Base-by-base conservation (phyloP, 257 asterid genomes). In the Galeopsis tetrahit region DNA sequence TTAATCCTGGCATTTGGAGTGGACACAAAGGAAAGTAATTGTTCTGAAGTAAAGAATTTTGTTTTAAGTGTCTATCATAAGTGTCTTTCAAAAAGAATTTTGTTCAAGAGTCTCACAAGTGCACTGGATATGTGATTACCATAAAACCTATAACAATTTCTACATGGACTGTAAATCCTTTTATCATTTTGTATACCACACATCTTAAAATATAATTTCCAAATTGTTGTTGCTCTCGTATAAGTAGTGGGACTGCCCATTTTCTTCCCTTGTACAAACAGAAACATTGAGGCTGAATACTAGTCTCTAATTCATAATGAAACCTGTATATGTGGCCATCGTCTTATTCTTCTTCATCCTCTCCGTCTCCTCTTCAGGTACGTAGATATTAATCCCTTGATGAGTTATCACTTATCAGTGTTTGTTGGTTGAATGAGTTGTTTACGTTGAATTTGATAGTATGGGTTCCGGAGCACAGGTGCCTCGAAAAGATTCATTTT, bases 401-500 rank as follows among this genome's bases (percentile, higher is more conserved):
- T n/a, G 28, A 5, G 9, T 14, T 0, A 28, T 32, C 4, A 5
- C 9, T 14, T 0, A 28, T 32, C 4, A 10, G 4, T 51, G 13
- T 17, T 42, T 62, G 3, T 62, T 7, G 0, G 3, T 17, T 55
- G 51, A 32, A 32, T 31, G 72, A 69, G 35, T 78, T 31, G 28
- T 57, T 28, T 56, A 13, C 4, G 31, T 10, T 60, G 58, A 9
- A 7, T n/a, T 68, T 32, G 28, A 49, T 82, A 4, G 68, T 55
- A 3, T 75, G 83, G 85, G 75, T 83, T 53, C 88, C 88, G 3
- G 85, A 84, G 79, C 88, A 84, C 51, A 74, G 79, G 69, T 84
- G 88, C 69, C 28, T 43, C 35, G 63, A 53, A 46, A 66, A 43
- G 6, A 28, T 21, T 9, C 15, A 8, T 7, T 39, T 70, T 1